Evolutionary conservation across 176 grass and related monocot species (phyloP), one percentile per base, ranked within the genome.

Genomic region (Carex pumila): DNA sequence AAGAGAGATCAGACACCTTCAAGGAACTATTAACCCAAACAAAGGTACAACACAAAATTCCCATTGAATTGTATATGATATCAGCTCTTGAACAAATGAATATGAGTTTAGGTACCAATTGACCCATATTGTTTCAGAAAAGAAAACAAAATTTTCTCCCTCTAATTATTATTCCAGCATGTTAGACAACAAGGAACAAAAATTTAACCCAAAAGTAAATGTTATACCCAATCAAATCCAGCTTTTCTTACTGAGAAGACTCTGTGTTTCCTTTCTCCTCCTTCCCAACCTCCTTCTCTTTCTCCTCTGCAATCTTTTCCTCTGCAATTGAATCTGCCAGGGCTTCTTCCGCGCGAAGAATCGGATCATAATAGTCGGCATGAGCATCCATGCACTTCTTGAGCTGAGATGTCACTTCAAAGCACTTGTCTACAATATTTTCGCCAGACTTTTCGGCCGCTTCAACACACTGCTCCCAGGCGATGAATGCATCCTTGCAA

Each of bases 321-420:
- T 25, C 61, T 13, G 71, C 71, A 32, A 83, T 49, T 14, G 80
- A 81, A 12, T 84, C 87, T 47, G 83, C 25, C 80, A 90, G 53
- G 43, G 81, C 85, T 45, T 88, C 15, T 78, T 95, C 96, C 0
- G 89, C 91, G 1, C 56, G 43, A 60, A 95, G 85, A 41, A 98
- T 39, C 63, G 88, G 89, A 6, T 78, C 88, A 60, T 99, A 99
- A 83, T 92, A 93, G 59, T 95, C 91, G 47, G 91, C 65, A 83
- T 99, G 89, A 9, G 93, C 91, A 10, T 89, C 89, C 96, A 99
- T 99, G 85, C 96, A 99, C 83, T 52, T 89, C 89, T 82, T 90
- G 80, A 99, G 91, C 83, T 90, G 75, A 71, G 50, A 4, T 21
- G 96, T 93, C 29, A 63, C 81, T 70, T 92, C 50, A 79, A 59